These are phyloP conservation scores for Casuarina glauca DNA, from an alignment of 306 rosid species.

Conservation along the genomic window DNA sequence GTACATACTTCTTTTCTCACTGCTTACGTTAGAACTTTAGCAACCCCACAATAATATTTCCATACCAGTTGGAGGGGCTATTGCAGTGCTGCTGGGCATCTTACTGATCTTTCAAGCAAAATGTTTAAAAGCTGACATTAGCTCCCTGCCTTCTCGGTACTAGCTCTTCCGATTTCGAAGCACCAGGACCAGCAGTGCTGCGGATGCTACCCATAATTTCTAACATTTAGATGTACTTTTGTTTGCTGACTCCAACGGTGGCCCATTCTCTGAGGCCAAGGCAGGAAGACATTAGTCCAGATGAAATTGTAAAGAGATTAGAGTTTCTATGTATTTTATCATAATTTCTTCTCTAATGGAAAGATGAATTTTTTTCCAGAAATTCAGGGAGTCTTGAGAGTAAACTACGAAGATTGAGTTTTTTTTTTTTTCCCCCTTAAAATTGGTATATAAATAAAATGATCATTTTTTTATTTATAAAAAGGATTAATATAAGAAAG, in stretches of 20 bases:
- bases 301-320: not conserved
- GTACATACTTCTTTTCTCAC: conserved; percentile 6
- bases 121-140: too few relatives aligned
- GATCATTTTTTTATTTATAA: too few relatives aligned
- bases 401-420: too few relatives aligned
- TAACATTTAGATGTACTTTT: conserved; percentile 7
- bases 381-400: not conserved
- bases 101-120: too few relatives aligned
- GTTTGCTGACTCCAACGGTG: not conserved
- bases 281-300: conserved; percentile 3
- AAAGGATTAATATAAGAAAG: too few relatives aligned
- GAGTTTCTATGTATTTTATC: not conserved
- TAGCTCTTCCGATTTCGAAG: not conserved
- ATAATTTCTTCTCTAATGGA: not conserved
- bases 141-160: not conserved
- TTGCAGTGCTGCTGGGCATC: too few relatives aligned
- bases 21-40: not conserved
- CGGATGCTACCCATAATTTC: not conserved
- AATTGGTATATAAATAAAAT: too few relatives aligned
- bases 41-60: not conserved
- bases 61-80: too few relatives aligned
- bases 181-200: not conserved
- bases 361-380: not conserved
- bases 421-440: too few relatives aligned
- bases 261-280: conserved; percentile 20